These are phyloP conservation scores for Pogostemon cablin DNA, from an alignment of 257 asterid species.

Conservation along the genomic window DNA sequence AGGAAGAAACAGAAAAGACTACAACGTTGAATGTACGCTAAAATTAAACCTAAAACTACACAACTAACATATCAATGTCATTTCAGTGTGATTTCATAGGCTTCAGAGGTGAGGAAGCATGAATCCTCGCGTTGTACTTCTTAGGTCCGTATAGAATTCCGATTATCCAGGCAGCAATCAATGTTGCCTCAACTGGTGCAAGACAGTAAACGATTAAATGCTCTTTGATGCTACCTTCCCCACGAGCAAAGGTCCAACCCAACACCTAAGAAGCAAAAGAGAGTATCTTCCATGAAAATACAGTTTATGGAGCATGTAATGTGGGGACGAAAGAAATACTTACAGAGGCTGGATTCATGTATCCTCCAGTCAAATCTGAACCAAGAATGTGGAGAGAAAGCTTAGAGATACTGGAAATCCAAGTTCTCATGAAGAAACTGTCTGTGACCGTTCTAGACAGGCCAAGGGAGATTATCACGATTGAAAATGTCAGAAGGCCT, in stretches of 20 bases:
- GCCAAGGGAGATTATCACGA: conserved; percentile 60
- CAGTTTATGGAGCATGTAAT: background rate
- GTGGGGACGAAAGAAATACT: conserved; percentile 31
- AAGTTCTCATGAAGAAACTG: conserved; percentile 70
- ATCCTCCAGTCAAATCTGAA: conserved; percentile 92
- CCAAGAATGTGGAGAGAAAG: conserved; percentile 80
- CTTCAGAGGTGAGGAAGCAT: conserved; percentile 27
- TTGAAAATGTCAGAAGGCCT: conserved; percentile 68
- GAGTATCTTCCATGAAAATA: background rate
- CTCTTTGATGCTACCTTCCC: conserved; percentile 75
- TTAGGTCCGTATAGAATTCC: conserved; percentile 44
- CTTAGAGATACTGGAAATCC: conserved; percentile 88
- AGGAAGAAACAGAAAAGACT: background rate
- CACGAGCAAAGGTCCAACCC: conserved; percentile 95
- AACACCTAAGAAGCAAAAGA: conserved; percentile 54
- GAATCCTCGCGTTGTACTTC: conserved; percentile 33
- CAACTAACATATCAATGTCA: background rate
- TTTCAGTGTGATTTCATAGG: conserved; percentile 48
- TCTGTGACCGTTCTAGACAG: conserved; percentile 49
- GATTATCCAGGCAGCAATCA: conserved; percentile 71
- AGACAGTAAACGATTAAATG: conserved; percentile 87
- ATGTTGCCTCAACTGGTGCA: conserved; percentile 83
- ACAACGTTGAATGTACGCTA: background rate
- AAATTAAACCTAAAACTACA: conserved; percentile 24
- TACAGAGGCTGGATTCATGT: conserved; percentile 98